Conservation (phyloP, 129 eudicot species). For the Artemisia argyi region DNA sequence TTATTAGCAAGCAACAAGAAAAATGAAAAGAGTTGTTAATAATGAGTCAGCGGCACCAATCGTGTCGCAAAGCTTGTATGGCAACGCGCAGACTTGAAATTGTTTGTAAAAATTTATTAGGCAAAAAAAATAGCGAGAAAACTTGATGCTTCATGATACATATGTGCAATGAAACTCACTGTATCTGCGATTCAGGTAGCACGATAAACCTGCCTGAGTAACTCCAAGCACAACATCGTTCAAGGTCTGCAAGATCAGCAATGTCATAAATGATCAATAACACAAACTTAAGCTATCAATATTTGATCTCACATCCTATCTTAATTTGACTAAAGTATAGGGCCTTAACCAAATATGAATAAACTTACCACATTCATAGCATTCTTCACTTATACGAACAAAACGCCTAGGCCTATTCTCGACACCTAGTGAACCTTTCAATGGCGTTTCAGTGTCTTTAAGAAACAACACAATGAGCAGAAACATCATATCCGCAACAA, state of each 20-base stretch:
- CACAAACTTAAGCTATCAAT: neutral
- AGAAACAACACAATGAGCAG: slow-evolving; percentile 40
- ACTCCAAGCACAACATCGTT: slow-evolving; percentile 57
- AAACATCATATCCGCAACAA: slow-evolving; percentile 33
- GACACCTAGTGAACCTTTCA: slow-evolving; percentile 36
- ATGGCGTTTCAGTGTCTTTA: slow-evolving; percentile 45
- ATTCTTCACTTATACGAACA: slow-evolving; percentile 44
- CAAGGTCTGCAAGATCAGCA: slow-evolving; percentile 32
- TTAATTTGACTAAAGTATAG: too few relatives aligned
- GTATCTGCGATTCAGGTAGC: slow-evolving; percentile 44
- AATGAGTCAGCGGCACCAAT: neutral
- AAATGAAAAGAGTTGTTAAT: too few relatives aligned
- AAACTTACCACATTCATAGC: slow-evolving; percentile 44
- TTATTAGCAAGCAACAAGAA: neutral
- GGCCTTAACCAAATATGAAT: neutral
- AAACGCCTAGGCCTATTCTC: slow-evolving; percentile 45
- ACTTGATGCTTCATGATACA: neutral
- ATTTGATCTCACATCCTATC: neutral
- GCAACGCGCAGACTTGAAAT: neutral
- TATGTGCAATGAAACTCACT: slow-evolving; percentile 29
- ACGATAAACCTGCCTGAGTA: slow-evolving; percentile 51
- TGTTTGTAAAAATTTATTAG: too few relatives aligned
- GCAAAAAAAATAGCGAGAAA: neutral
- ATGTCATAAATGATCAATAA: neutral
- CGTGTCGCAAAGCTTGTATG: neutral